These are phyloP conservation scores for Castanea mollissima DNA, from an alignment of 306 rosid species.

Conservation along the genomic window DNA sequence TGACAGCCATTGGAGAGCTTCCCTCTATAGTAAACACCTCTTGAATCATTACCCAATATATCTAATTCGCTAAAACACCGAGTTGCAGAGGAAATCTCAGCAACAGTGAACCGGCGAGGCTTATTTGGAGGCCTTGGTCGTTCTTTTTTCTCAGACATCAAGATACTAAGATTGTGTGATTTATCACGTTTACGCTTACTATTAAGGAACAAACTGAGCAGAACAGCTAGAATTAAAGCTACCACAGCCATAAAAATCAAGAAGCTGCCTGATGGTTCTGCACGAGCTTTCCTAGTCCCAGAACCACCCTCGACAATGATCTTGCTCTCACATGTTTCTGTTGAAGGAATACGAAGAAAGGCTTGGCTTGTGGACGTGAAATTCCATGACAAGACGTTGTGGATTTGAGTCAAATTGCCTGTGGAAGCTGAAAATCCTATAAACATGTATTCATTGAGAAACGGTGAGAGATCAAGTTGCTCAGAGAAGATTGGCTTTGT, in stretches of 20 bases:
- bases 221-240: constrained; percentile 35
- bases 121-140: constrained; percentile 72
- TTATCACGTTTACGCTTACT: constrained; percentile 32
- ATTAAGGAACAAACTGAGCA: constrained; percentile 40
- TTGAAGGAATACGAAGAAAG: constrained; percentile 54
- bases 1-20: constrained; percentile 58
- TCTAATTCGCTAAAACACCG: constrained; percentile 53
- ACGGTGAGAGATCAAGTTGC: constrained; percentile 34
- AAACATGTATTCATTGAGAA: constrained; percentile 75
- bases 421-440: constrained; percentile 87
- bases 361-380: constrained; percentile 68
- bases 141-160: constrained; percentile 38
- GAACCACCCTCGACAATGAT: constrained; percentile 34
- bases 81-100: constrained; percentile 55
- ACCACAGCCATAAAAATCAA: constrained; percentile 52
- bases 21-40: constrained; percentile 59
- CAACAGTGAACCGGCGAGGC: constrained; percentile 47
- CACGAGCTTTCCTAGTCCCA: constrained; percentile 3
- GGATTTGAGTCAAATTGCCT: constrained; percentile 70
- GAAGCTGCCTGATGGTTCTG: constrained; percentile 40
- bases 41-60: constrained; percentile 52
- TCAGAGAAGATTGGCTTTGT: constrained; percentile 54
- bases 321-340: constrained; percentile 55
- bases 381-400: constrained; percentile 65
- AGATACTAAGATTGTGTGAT: constrained; percentile 2